Conservation (phyloP, 1,284 basidiomycete genomes). For the Mycena sp. region DNA sequence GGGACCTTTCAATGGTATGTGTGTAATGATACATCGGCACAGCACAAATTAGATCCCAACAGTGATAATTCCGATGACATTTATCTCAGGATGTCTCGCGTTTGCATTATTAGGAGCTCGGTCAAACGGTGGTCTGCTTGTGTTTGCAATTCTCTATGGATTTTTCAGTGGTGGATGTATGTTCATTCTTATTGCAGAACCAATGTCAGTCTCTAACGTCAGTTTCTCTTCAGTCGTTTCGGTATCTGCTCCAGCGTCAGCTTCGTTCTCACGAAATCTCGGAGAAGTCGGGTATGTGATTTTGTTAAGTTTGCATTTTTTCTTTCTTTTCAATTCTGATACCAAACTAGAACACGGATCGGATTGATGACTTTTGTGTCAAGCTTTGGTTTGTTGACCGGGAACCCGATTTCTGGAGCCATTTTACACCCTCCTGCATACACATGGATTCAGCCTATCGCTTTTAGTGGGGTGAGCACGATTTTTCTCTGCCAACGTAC, state of each 20-base stretch:
- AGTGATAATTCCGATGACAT: constrained; percentile 30
- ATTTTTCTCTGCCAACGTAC: background rate
- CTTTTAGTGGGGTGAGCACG: constrained; percentile 34
- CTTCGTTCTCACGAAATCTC: constrained; percentile 29
- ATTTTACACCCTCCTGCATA: constrained; percentile 30
- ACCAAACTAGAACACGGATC: constrained; percentile 25
- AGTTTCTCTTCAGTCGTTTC: too few relatives aligned
- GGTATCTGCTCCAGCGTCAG: constrained; percentile 29
- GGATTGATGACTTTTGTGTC: constrained; percentile 29
- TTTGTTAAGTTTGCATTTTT: background rate
- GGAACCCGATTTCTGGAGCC: constrained; percentile 32
- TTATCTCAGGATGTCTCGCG: constrained; percentile 31
- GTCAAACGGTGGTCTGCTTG: constrained; percentile 32
- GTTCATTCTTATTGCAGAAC: too few relatives aligned
- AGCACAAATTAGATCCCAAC: background rate
- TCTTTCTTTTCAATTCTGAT: background rate
- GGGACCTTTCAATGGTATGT: background rate
- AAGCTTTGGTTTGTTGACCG: constrained; percentile 31
- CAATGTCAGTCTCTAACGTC: too few relatives aligned
- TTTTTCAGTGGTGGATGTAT: constrained; percentile 41
- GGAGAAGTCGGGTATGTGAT: constrained; percentile 33
- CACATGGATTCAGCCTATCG: constrained; percentile 28
- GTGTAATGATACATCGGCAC: background rate
- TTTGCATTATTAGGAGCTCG: constrained; percentile 38
- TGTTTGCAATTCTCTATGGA: constrained; percentile 41